A percentile compares a stretch with the other conserved stretches of the same genome.
phyloP scores from a whole-genome alignment of 106 monocot species.

The Platanthera guangdongensis region DNA sequence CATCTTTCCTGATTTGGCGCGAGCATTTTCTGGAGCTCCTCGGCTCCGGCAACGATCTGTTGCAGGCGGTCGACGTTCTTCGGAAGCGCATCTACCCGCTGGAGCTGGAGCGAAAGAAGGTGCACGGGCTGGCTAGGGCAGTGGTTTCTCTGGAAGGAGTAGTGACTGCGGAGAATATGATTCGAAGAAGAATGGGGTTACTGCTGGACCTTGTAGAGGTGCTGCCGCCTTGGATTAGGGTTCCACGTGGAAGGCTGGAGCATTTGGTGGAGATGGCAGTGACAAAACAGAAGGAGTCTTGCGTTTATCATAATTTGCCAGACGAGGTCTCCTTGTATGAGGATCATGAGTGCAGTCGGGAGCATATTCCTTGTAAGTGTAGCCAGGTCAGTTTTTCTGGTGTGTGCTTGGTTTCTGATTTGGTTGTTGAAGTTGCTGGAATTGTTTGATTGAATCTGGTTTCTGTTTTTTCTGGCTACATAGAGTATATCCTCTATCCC shows the following conservation, averaged over 20 bases:
- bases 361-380: slow-evolving; percentile 46
- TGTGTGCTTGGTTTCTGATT: background rate
- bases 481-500: too few relatives aligned
- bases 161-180: slow-evolving; percentile 13
- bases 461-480: background rate
- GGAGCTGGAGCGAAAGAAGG: slow-evolving; percentile 26
- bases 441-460: background rate
- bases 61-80: slow-evolving; percentile 29
- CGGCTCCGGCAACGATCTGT: slow-evolving; percentile 19
- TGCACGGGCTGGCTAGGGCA: slow-evolving; percentile 31
- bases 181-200: slow-evolving; percentile 31
- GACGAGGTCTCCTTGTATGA: slow-evolving; percentile 35
- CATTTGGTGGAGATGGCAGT: slow-evolving; percentile 45
- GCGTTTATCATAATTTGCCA: slow-evolving; percentile 51
- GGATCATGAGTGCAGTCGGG: slow-evolving; percentile 46
- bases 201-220: slow-evolving; percentile 40
- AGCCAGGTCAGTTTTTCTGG: slow-evolving; percentile 30
- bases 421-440: background rate
- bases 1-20: slow-evolving; percentile 32
- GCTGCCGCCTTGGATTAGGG: slow-evolving; percentile 33
- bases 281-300: slow-evolving; percentile 28
- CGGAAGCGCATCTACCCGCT: slow-evolving; percentile 26
- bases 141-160: slow-evolving; percentile 35
- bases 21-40: slow-evolving; percentile 57
- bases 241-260: slow-evolving; percentile 44